Evolutionary conservation across 2,329 filamentous ascomycete genomes (phyloP), one percentile per base, ranked within the genome.

Genomic region (Aspergillus versicolor): DNA sequence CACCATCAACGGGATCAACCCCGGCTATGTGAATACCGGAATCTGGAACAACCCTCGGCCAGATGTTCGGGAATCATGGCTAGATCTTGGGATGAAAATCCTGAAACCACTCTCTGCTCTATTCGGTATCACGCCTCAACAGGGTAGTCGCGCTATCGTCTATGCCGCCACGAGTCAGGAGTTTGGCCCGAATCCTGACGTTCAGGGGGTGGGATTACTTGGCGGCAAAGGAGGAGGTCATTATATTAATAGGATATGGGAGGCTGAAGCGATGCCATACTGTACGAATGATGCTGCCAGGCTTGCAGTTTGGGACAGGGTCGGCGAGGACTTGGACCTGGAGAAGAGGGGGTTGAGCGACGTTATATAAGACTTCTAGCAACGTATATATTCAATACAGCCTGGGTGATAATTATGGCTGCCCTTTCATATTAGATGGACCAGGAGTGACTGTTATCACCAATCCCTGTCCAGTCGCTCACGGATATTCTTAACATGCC

Each of bases 401-500:
- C 21, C 24, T 11, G 27, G 0, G 27, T 30, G 27, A 11, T 4
- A 30, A 30, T 11, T 11, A 30, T 3, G 3, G 27, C 9, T 30
- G 17, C 17, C 17, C 17, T 19, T 19, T 19, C 1, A 19, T 19
- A 19, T 19, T 19, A 19, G 17, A 19, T 19, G 17, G 17, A 19
- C 17, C 17, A 19, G 17, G 17, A 19, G 17, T 19, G 17, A 19
- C 17, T 19, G 17, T 19, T 19, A 1, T 19, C 21, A 21, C 56
- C 56, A 61, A 4, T 54, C 54, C 5, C 59, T 50, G 19, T 52
- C 54, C 38, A 61, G 48, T 19, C 44, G 45, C 5, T 56, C 51
- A 7, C 54, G 38, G 15, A 56, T 52, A 11, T 51, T 43, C 13
- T 55, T 59, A 2, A 59, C 59, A 55, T 57, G 57, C 54, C 59